phyloP scores from a whole-genome alignment of 768 basidiomycete species.

The Asterophora lycoperdoides region DNA sequence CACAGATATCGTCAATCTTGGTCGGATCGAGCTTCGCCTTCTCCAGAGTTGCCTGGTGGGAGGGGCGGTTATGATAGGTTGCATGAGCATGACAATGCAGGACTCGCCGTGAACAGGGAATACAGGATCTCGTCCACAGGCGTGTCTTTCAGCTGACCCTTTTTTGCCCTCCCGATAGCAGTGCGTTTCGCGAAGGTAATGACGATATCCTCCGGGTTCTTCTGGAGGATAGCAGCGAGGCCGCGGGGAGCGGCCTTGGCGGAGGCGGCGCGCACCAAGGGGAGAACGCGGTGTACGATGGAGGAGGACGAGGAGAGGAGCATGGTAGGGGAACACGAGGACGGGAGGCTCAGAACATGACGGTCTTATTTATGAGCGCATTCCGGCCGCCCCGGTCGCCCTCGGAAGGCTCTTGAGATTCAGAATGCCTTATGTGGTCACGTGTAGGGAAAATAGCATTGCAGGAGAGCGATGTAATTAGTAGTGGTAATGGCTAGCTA shows the following conservation, averaged over 20 bases:
- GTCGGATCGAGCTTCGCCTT: constrained; percentile 64
- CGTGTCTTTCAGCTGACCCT: constrained; percentile 71
- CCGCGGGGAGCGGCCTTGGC: constrained; percentile 40
- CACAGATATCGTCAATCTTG: constrained; percentile 79
- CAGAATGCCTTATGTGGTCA: constrained; percentile 7
- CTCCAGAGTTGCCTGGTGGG: constrained; percentile 58
- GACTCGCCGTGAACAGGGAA: constrained; percentile 70
- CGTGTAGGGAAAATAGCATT: constrained; percentile 9
- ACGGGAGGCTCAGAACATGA: not conserved
- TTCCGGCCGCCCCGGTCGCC: constrained; percentile 10
- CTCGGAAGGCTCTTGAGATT: constrained; percentile 10
- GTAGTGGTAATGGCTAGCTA: not conserved
- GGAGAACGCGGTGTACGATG: constrained; percentile 17
- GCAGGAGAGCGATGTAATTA: not conserved
- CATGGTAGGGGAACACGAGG: constrained; percentile 8
- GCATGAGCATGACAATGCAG: not conserved
- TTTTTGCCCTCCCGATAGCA: constrained; percentile 71
- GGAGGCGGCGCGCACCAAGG: constrained; percentile 35
- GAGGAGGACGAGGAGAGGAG: constrained; percentile 13
- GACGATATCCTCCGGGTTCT: constrained; percentile 74
- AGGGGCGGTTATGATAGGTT: not conserved
- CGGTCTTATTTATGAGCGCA: constrained; percentile 5
- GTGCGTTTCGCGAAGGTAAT: constrained; percentile 78
- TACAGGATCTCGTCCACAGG: constrained; percentile 84
- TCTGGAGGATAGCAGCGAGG: constrained; percentile 48